Percentiles rank a stretch among this genome's conserved stretches.
These are phyloP conservation scores for Nematodospora valgi DNA, from an alignment of 805 yeast species.

Conservation along the genomic window DNA sequence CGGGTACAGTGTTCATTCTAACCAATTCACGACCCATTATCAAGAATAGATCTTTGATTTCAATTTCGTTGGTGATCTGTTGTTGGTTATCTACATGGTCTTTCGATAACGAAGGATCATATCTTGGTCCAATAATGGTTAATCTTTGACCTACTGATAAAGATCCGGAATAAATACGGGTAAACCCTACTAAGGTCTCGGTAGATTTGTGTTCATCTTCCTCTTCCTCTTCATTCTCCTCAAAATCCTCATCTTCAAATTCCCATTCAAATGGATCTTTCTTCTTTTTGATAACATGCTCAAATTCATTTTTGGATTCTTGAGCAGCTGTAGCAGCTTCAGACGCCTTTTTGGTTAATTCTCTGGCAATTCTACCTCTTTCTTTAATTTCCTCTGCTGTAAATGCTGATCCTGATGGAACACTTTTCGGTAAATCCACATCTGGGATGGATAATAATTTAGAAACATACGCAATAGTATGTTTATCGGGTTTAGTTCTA, in stretches of 20 bases:
- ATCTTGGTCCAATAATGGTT: conserved; percentile 81
- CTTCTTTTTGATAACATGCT: conserved; percentile 18
- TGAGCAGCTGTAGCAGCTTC: conserved; percentile 37
- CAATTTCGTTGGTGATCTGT: conserved; percentile 54
- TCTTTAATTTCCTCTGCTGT: conserved; percentile 59
- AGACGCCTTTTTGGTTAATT: conserved; percentile 66
- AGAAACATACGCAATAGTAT: conserved; percentile 70
- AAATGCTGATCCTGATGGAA: conserved; percentile 29
- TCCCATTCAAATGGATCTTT: conserved; percentile 43
- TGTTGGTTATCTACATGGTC: conserved; percentile 37
- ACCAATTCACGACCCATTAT: conserved; percentile 92
- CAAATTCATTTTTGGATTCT: conserved; percentile 21
- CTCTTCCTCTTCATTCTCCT: conserved; percentile 40
- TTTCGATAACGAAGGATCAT: conserved; percentile 54
- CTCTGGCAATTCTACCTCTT: conserved; percentile 61
- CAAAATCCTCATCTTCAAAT: conserved; percentile 45
- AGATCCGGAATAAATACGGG: conserved; percentile 86
- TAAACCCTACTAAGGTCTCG: conserved; percentile 81
- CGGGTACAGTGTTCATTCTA: conserved; percentile 75
- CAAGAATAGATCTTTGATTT: conserved; percentile 66
- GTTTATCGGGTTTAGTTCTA: conserved; percentile 52
- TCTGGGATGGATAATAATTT: conserved; percentile 86
- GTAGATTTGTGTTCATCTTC: conserved; percentile 41
- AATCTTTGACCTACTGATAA: conserved; percentile 71
- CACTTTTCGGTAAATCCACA: conserved; percentile 65